Evolutionary conservation across 345 rosid species (phyloP).

Genomic region (Lepidium africanum): DNA sequence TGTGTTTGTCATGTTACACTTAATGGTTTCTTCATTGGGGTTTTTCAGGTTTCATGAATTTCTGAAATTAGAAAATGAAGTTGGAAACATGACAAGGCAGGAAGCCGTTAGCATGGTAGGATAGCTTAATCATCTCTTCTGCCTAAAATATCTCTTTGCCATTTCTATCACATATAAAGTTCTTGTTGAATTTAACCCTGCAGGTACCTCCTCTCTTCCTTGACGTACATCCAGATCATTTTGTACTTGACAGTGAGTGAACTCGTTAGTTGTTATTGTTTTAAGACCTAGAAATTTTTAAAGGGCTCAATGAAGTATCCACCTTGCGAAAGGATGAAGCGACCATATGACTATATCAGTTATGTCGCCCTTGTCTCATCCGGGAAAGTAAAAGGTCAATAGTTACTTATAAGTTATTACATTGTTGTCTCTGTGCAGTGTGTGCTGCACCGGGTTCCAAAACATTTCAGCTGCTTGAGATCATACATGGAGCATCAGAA

Average conservation of each 20-base stretch:
- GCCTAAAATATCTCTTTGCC: neutral
- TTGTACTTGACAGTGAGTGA: conserved; percentile 81
- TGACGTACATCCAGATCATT: conserved; percentile 72
- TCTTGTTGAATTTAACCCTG: conserved; percentile 1
- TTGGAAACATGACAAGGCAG: conserved; percentile 93
- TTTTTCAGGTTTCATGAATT: conserved; percentile 83
- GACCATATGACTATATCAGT: neutral
- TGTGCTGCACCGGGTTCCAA: conserved; percentile 97
- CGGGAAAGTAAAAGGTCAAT: neutral
- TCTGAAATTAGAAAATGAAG: conserved; percentile 91
- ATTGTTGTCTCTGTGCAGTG: conserved; percentile 38
- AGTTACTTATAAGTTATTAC: neutral
- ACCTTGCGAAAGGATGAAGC: neutral
- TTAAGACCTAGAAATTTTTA: neutral
- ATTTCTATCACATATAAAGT: neutral
- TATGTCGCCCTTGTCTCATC: no score
- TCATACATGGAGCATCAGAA: conserved; percentile 55
- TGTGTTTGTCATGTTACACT: neutral
- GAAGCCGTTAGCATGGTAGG: conserved; percentile 97
- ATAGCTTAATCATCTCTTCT: neutral
- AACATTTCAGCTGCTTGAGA: conserved; percentile 90
- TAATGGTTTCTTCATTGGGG: neutral
- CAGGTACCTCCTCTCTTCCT: conserved; percentile 96
- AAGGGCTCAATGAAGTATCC: conserved; percentile 1
- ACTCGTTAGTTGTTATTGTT: conserved; percentile 35